Evolutionary conservation across 2,329 filamentous ascomycete genomes (phyloP), one percentile per base, ranked within the genome.

Genomic region (Calonectria pseudoreteaudii): DNA sequence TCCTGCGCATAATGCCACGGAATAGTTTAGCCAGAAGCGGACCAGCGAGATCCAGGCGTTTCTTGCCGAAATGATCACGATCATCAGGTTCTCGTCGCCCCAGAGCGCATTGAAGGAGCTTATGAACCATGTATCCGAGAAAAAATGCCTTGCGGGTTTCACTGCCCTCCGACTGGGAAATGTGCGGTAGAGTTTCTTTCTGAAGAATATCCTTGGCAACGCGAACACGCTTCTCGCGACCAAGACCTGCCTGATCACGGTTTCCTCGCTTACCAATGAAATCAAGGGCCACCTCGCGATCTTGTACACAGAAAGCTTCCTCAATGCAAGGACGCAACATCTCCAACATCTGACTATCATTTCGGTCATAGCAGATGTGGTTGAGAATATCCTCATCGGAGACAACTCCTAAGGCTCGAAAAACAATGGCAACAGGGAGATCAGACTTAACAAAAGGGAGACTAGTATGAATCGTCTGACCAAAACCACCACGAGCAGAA

Each of bases 11-110:
- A 74, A 98, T 93, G 74, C 93, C 93, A 75, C 97, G 94, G 91
- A 99, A 99, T 52, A 99, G 90, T 83, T 97, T 98, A n/a, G 96
- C 96, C 78, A 99, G 92, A 71, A 99, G 89, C 38, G 97, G 96
- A 76, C 97, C 97, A 71, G 97, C 96, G 80, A 99, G 90, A 87
- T 99, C 97, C 71, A 99, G 90, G 78, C 97, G 94, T 90, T 99
- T 99, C 90, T 98, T 98, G 81, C 97, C 97, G 82, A 99, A 98
- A 85, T 99, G 97, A 88, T 99, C 97, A 88, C 97, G 94, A 82
- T 99, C 97, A 82, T 99, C 97, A 31, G 95, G 95, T 83, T 98
- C 97, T 75, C 95, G 94, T 75, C 97, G 93, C 66, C 97, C 97
- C 62, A 99, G 90, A 69, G 96, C 95, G 83, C 96, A 98, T 85